Conservation (phyloP, 23 red algal species). For the Pyropia yezoensis region DNA sequence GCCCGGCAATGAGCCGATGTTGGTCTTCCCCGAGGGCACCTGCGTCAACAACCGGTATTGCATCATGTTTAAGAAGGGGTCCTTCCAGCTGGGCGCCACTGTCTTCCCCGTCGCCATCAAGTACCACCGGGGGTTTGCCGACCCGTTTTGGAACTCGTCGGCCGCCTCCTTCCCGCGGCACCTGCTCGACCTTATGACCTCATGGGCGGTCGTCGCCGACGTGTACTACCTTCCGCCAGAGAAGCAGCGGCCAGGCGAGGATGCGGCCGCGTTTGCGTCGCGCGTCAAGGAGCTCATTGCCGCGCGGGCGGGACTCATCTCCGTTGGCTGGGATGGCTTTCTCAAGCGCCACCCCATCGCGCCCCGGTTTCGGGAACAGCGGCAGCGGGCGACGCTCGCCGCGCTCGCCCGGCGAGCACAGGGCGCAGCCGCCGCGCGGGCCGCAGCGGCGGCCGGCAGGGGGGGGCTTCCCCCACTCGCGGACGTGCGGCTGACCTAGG, state of each 20-base stretch:
- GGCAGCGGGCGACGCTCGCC: conserved; percentile 53
- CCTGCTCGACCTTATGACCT: conserved; percentile 86
- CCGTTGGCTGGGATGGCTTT: conserved; percentile 88
- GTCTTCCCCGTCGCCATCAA: conserved; percentile 91
- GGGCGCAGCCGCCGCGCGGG: background rate
- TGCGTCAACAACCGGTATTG: conserved; percentile 94
- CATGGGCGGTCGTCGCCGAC: conserved; percentile 92
- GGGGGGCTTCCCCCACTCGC: too few species aligned
- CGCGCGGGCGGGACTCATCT: conserved; percentile 65
- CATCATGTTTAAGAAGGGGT: conserved; percentile 99
- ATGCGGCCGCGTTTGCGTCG: conserved; percentile 59
- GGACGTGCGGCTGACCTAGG: too few species aligned
- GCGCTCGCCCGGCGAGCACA: conserved; percentile 22
- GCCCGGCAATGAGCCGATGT: conserved; percentile 78
- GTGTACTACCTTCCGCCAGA: conserved; percentile 87
- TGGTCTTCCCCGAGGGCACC: conserved; percentile 98
- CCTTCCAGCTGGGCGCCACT: conserved; percentile 76
- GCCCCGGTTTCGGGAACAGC: conserved; percentile 72
- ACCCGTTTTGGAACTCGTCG: conserved; percentile 89
- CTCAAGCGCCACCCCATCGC: conserved; percentile 89
- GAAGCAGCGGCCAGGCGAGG: conserved; percentile 36
- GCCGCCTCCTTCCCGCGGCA: conserved; percentile 57
- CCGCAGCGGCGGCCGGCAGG: too few species aligned
- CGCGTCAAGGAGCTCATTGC: conserved; percentile 68
- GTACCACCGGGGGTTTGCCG: conserved; percentile 70